Evolutionary conservation across 116 monocot genomes (phyloP).

Genomic region (Phalaenopsis hybrid): DNA sequence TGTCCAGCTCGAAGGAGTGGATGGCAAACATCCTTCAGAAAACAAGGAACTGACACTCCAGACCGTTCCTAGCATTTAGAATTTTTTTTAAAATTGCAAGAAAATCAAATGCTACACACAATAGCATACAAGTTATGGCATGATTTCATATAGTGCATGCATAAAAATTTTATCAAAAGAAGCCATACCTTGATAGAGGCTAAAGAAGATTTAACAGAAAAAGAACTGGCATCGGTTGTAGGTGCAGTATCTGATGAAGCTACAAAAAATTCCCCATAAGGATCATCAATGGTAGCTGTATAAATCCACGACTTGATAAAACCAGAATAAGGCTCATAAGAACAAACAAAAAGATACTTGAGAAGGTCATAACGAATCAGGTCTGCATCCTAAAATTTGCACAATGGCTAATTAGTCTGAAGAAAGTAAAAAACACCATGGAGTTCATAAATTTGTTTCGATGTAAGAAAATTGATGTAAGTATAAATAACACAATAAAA

Average conservation of each 20-base stretch:
- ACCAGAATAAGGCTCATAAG: conserved; percentile 70
- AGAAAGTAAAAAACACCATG: not conserved
- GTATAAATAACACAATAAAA: not conserved
- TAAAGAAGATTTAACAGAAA: conserved; percentile 13
- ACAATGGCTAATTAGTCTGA: conserved; percentile 2
- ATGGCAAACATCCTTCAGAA: conserved; percentile 48
- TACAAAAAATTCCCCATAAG: conserved; percentile 72
- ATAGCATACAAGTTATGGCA: not conserved
- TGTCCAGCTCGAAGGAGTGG: conserved; percentile 78
- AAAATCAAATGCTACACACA: not conserved
- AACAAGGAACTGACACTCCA: conserved; percentile 61
- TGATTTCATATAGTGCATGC: not conserved
- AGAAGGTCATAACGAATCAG: conserved; percentile 59
- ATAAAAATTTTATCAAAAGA: not conserved
- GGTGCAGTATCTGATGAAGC: conserved; percentile 16
- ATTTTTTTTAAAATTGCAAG: not conserved
- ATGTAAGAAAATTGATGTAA: not conserved
- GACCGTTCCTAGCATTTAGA: not conserved
- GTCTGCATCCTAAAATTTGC: conserved; percentile 70
- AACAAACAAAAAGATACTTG: conserved; percentile 66
- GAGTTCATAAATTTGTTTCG: not conserved
- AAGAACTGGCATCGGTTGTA: conserved; percentile 10
- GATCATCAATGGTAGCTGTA: conserved; percentile 66
- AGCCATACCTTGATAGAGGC: conserved; percentile 48
- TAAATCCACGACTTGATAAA: conserved; percentile 95